Conservation (phyloP, 2,329 filamentous ascomycete genomes). For the Monosporascus sp. region DNA sequence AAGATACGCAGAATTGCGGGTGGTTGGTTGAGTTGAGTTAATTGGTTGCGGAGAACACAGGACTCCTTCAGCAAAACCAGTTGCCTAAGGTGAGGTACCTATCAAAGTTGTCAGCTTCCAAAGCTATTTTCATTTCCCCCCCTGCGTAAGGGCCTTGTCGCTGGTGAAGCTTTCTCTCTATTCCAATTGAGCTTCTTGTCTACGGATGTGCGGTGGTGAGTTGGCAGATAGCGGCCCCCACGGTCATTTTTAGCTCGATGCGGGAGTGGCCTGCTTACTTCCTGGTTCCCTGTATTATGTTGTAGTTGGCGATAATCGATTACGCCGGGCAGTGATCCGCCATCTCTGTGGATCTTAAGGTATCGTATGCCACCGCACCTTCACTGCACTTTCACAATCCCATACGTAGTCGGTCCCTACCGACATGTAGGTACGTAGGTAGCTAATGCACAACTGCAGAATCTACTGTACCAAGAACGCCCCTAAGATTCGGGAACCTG, state of each 20-base stretch:
- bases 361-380: no score
- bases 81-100: neutral
- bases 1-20: neutral
- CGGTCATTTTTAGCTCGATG: neutral
- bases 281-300: neutral
- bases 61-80: neutral
- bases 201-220: neutral
- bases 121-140: neutral
- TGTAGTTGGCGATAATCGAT: slow-evolving; percentile 2
- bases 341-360: no score
- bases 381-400: no score
- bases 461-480: no score
- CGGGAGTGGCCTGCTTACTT: neutral
- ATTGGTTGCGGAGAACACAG: no score
- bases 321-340: neutral
- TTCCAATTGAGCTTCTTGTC: neutral
- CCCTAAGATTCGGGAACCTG: no score
- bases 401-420: no score
- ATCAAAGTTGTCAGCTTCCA: neutral
- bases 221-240: neutral
- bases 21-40: neutral
- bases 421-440: no score
- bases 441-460: no score
- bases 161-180: neutral
- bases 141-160: neutral